Evolutionary conservation across 129 eudicot genomes (phyloP).

Genomic region (Rutidosis leptorrhynchoides): DNA sequence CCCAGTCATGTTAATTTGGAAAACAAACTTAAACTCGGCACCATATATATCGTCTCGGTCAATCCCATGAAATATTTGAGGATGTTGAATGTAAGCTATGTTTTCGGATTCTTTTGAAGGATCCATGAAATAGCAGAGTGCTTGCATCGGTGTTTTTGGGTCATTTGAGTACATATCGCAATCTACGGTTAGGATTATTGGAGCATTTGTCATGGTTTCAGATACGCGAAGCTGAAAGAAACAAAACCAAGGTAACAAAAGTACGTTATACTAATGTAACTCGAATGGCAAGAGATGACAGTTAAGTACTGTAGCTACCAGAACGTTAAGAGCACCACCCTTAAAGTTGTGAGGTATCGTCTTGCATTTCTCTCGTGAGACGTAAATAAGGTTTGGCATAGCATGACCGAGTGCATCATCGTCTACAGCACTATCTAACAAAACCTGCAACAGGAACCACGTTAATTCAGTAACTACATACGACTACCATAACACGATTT

Average conservation of each 20-base stretch:
- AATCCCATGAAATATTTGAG: constrained; percentile 58
- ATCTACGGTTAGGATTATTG: constrained; percentile 51
- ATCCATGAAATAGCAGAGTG: constrained; percentile 49
- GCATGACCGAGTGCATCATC: constrained; percentile 19
- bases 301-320: constrained; percentile 36
- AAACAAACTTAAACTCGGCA: constrained; percentile 41
- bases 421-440: constrained; percentile 28
- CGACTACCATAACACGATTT: no score
- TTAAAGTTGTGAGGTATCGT: constrained; percentile 39
- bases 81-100: constrained; percentile 58
- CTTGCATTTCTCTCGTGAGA: constrained; percentile 46
- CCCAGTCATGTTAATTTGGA: constrained; percentile 45
- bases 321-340: constrained; percentile 53
- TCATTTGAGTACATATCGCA: constrained; percentile 78
- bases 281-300: not conserved
- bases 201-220: constrained; percentile 62
- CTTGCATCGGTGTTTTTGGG: constrained; percentile 47
- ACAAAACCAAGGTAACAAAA: not conserved
- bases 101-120: constrained; percentile 34
- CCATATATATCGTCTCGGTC: constrained; percentile 53
- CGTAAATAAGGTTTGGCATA: constrained; percentile 48
- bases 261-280: not conserved
- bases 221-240: constrained; percentile 62
- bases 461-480: no score
- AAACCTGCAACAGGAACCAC: no score